A percentile compares a stretch with the other conserved stretches of the same genome.
Conservation (phyloP, 495 filamentous ascomycete genomes). For the Penicillium parvum region DNA sequence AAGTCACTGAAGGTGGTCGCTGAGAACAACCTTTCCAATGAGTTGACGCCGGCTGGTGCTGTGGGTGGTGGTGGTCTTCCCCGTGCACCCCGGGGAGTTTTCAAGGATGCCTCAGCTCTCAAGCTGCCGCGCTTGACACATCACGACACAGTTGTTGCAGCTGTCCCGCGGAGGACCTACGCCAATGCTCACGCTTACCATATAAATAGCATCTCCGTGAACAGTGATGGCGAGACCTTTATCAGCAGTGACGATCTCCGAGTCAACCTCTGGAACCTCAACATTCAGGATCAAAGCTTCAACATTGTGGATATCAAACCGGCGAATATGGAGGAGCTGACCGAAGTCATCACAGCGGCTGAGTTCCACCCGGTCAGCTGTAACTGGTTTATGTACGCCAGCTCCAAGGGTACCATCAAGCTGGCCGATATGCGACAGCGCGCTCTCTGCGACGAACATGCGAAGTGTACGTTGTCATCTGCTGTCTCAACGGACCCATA, state of each 20-base stretch:
- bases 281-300: conserved; percentile 99
- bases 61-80: conserved; percentile 70
- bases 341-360: conserved; percentile 96
- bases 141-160: conserved; percentile 96
- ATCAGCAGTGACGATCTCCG: conserved; percentile 97
- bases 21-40: conserved; percentile 96
- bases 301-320: conserved; percentile 99
- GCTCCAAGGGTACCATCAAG: conserved; percentile 98
- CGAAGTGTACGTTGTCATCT: conserved; percentile 67
- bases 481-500: conserved; percentile 2
- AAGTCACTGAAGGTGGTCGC: conserved; percentile 98
- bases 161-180: conserved; percentile 91
- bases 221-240: conserved; percentile 98
- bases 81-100: conserved; percentile 64
- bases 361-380: conserved; percentile 97
- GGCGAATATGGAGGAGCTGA: conserved; percentile 99
- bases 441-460: conserved; percentile 90
- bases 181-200: conserved; percentile 98
- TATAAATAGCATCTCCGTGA: conserved; percentile 99
- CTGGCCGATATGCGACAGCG: conserved; percentile 96
- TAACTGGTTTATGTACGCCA: conserved; percentile 99
- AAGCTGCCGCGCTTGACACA: conserved; percentile 95
- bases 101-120: conserved; percentile 74
- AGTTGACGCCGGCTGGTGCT: conserved; percentile 76
- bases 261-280: conserved; percentile 98